Evolutionary conservation across 1,139 yeast genomes (phyloP), one percentile per base, ranked within the genome.

Genomic region (Yamadazyma pseudoaaseri): DNA sequence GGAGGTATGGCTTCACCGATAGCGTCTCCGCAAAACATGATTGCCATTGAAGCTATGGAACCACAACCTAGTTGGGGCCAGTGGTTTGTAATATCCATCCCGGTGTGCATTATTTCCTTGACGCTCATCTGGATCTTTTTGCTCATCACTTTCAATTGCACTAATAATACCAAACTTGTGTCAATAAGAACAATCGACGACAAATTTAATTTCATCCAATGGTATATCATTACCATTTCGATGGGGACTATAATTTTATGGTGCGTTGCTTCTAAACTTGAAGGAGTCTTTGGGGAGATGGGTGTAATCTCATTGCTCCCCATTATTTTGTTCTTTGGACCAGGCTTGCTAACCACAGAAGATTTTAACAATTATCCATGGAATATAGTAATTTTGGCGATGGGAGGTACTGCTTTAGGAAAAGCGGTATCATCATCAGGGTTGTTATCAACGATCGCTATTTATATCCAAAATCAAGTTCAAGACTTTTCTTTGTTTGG

Each of bases 1-100:
- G 89, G 86, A 23, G 90, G 90, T 46, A 79, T 82, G 86, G 78
- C 87, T 0, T 79, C 86, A n/a, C 90, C 90, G 11, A 82, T 82
- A 42, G 80, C 89, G 0, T 80, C 86, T 5, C 90, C 90, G 1
- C 90, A 82, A 53, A 82, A 82, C 45, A 81, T 82, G 62, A 78
- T 82, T 39, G 86, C 87, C 2, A 79, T 81, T 63, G 79, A 80
- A 31, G 75, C 81, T 30, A 68, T 82, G 70, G 69, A 70, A 9
- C 80, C 83, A 0, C 79, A 73, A 41, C 85, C 84, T 16, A 76
- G 82, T 3, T 82, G 90, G 90, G 86, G 86, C 31, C 81, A 81
- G 52, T 82, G 86, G 81, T 79, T 82, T 49, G 81, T 77, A 10
- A 73, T 81, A 37, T 77, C 87, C 0, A 54, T 81, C 31, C 90